Base-by-base conservation (phyloP, 2,329 filamentous ascomycete species). In the Exophiala spinifera region DNA sequence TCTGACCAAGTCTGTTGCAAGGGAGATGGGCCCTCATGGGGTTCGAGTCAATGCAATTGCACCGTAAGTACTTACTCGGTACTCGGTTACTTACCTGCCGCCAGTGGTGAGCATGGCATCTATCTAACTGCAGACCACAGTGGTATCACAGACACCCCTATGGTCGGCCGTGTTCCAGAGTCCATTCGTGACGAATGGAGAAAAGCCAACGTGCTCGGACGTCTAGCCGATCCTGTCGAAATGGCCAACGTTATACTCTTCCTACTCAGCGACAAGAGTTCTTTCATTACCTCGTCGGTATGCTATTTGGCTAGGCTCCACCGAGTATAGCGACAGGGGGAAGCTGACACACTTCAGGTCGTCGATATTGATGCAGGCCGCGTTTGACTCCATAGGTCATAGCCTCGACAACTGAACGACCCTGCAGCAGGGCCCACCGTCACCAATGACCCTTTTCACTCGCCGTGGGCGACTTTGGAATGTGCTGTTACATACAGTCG, bases 201-300 rank as follows among this genome's bases (percentile, higher is more conserved):
- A 49, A 49, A 49, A 25, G 33, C 47, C 8, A 49, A 49, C 40
- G 47, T 49, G 20, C 36, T 49, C 19, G 47, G 47, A 42, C 25
- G 69, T 6, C 45, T 65, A 13, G 69, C 69, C 2, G 70, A 61
- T 13, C 50, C 68, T 0, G 66, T 70, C 3, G 70, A 73, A 49
- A 65, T 69, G 0, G 76, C 75, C 7, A 70, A 73, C 17, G 66
- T 76, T 1, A 71, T 78, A 23, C 69, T 74, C 15, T 79, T 76
- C 43, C 59, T 79, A 55, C 63, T 79, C 15, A 74, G 74, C 37
- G 72, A 76, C 55, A 71, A 73, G 6, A 64, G 71, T 1, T 74
- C 72, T 2, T 78, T 72, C 61, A 73, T 77, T 1, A 79, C 76
- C 1, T 76, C 76, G 1, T 66, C 70, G 13, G 69, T 74, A 49